Evolutionary conservation across 2,329 filamentous ascomycete species (phyloP).

Genomic region (Colletotrichum tropicale): DNA sequence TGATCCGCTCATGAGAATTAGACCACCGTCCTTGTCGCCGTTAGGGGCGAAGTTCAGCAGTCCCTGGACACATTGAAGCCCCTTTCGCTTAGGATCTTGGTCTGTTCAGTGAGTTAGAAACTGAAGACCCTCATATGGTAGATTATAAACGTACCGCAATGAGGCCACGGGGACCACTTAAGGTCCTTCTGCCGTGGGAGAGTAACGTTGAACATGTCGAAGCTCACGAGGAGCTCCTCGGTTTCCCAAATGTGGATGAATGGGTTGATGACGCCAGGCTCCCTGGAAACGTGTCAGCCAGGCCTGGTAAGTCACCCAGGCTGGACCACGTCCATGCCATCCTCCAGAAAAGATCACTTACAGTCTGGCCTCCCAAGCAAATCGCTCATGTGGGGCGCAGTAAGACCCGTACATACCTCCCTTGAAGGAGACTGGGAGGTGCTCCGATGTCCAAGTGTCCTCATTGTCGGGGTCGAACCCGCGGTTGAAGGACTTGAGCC

Average conservation of each 20-base stretch:
- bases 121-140: rapidly evolving
- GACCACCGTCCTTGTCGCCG: conserved; percentile 48
- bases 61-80: conserved; percentile 39
- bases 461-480: conserved; percentile 42
- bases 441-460: conserved; percentile 45
- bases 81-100: conserved; percentile 34
- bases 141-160: not conserved
- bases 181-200: conserved; percentile 31
- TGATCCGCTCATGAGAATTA: conserved; percentile 48
- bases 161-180: conserved; percentile 7
- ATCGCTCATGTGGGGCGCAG: conserved; percentile 43
- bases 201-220: conserved; percentile 42
- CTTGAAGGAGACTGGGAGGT: conserved; percentile 47
- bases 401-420: conserved; percentile 48
- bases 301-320: rapidly evolving
- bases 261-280: conserved; percentile 42
- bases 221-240: conserved; percentile 28
- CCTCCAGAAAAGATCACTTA: not conserved
- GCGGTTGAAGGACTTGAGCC: conserved; percentile 44
- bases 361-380: conserved; percentile 46
- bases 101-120: conserved; percentile 23
- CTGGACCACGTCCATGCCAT: not conserved
- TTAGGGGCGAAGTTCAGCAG: conserved; percentile 49
- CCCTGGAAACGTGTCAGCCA: conserved; percentile 3
- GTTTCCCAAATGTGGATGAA: conserved; percentile 45